A percentile compares a stretch with the other conserved stretches of the same genome.
Conservation (phyloP, 441 rosid species). For the Adansonia rubrostipa region DNA sequence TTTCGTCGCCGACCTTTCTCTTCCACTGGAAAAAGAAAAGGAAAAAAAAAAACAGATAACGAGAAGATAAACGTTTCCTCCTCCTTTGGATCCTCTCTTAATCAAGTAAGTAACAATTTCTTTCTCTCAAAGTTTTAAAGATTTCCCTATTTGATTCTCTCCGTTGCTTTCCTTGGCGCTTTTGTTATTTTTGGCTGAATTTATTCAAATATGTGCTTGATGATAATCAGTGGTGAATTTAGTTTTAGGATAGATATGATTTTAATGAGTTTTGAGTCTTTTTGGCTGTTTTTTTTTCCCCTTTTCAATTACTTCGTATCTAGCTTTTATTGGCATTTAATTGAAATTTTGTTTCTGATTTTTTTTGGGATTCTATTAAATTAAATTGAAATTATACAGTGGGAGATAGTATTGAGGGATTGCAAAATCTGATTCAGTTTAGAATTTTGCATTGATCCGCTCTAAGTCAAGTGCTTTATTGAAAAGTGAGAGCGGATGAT, state of each 20-base stretch:
- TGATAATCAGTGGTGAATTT: neutral
- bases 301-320: neutral
- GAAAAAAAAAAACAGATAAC: neutral
- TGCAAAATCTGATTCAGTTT: too few relatives aligned
- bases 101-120: conserved; percentile 31
- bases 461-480: too few relatives aligned
- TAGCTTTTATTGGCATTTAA: neutral
- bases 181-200: neutral
- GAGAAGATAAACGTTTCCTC: conserved; percentile 18
- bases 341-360: neutral
- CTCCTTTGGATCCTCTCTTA: conserved; percentile 16
- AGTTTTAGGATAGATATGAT: neutral
- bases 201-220: neutral
- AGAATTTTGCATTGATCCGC: too few relatives aligned
- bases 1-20: conserved; percentile 11
- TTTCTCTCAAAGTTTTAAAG: neutral
- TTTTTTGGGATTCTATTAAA: neutral
- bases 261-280: conserved; percentile 28
- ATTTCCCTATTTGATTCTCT: neutral
- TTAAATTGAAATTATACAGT: too few relatives aligned
- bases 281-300: conserved; percentile 1
- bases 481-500: too few relatives aligned
- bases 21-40: neutral
- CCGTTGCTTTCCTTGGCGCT: neutral
- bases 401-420: neutral